A percentile compares a stretch with the other conserved stretches of the same genome.
Evolutionary conservation across 139 green algal species (phyloP).

Genomic region (Chlamydomonas applanata): DNA sequence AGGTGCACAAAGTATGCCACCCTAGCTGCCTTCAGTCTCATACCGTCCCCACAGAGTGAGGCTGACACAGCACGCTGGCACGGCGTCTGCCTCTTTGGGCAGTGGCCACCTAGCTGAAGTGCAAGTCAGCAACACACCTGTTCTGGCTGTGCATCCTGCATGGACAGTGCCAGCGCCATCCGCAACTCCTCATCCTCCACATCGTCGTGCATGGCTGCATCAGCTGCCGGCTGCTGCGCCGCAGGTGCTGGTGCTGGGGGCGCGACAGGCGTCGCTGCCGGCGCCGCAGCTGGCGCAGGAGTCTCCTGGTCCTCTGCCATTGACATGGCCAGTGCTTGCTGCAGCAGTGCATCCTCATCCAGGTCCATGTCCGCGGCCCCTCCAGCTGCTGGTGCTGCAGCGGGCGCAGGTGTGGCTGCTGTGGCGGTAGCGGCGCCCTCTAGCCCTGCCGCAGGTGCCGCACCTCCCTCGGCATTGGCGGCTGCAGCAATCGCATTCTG

Average conservation of each 20-base stretch:
- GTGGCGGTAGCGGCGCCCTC: conserved; percentile 28
- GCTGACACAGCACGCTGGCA: too few species aligned
- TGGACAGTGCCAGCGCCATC: conserved; percentile 64
- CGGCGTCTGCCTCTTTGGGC: too few species aligned
- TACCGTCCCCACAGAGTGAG: too few species aligned
- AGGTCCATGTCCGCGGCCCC: conserved; percentile 50
- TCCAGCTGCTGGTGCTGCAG: conserved; percentile 15
- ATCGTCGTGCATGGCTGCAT: conserved; percentile 32
- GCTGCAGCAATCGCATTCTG: conserved; percentile 60
- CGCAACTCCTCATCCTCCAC: conserved; percentile 66
- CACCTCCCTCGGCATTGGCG: conserved; percentile 22
- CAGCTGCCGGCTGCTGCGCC: conserved; percentile 30
- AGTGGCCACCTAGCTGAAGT: too few species aligned
- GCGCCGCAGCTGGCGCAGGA: not conserved
- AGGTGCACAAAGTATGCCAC: too few species aligned
- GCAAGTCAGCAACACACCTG: too few species aligned
- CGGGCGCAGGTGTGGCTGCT: conserved; percentile 27
- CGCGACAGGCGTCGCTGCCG: not conserved
- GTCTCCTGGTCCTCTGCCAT: conserved; percentile 62
- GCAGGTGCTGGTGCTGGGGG: conserved; percentile 20
- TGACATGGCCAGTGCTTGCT: conserved; percentile 87
- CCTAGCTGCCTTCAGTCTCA: too few species aligned
- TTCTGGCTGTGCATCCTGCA: conserved; percentile 45
- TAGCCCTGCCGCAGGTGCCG: conserved; percentile 21
- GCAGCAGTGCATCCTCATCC: conserved; percentile 66